Evolutionary conservation across 139 green algal genomes (phyloP), one percentile per base, ranked within the genome.

Genomic region (Chlorella ohadii): DNA sequence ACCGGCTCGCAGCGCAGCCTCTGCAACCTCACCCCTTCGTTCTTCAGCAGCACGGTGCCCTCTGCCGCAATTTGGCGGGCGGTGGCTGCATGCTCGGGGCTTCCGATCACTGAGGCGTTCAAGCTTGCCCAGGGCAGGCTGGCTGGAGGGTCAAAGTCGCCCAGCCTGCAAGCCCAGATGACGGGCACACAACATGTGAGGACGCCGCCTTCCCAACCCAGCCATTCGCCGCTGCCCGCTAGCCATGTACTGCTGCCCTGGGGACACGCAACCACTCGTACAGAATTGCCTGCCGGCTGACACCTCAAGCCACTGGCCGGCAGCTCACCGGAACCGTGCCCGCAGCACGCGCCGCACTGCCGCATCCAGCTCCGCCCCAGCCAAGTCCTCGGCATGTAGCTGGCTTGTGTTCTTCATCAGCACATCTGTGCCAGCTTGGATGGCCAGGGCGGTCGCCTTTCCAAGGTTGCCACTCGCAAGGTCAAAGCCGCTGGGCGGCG

Each of bases 31-130:
- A 71, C 64, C 64, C 64, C 70, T 6, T 59, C 70, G 39, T 77
- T 77, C 41, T 77, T 77, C 27, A 77, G 70, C 39, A 77, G 39
- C 70, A 77, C 70, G 13, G 22, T 59, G 25, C 70, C 70, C 70
- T 77, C 56, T 27, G 28, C 70, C 9, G 70, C 27, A 9, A 77
- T 36, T 9, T 77, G 39, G 4, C 39, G 39, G 3, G 39, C 41
- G 27, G 39, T 77, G 39, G 70, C 70, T 9, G 34, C 39, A 16
- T 77, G 70, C 27, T 28, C 39, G 11, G 39, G 39, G 70, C 70
- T 59, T 39, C 70, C 70, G 3, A 77, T 77, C 1, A 77, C 70
- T 0, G 70, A 77, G 33, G 41, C 31, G 39, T 77, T 59, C 19
- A 77, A 39, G 9, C 39, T 27, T 11, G 70, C 39, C 70, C 70